Evolutionary conservation across 1,284 basidiomycete genomes (phyloP), one percentile per base, ranked within the genome.

Genomic region (Rhodotorula sp.): DNA sequence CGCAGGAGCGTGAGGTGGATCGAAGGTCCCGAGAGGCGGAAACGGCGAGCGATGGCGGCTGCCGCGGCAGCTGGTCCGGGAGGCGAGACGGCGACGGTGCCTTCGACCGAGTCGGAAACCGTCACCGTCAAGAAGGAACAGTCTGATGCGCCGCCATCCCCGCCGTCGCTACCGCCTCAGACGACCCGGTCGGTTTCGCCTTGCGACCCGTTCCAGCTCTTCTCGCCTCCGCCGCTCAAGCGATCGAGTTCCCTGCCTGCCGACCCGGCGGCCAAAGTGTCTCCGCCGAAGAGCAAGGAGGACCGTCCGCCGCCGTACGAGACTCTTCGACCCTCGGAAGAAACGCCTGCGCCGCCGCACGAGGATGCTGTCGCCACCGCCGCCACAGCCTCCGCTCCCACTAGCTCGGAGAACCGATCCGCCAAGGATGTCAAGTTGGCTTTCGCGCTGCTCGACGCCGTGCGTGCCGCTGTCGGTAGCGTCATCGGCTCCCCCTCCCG

Each of bases 1-100:
- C 56, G 63, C 26, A 54, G 49, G 20, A 62, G 56, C 30, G 66
- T 71, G 26, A 67, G 59, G 54, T 71, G 69, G 69, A 67, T 67
- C 49, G 66, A 71, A 57, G 69, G 69, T 0, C 69, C 69, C 15
- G 66, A 71, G 45, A 18, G 69, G 60, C 45, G 63, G 59, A 58
- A 61, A 46, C 37, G 69, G 26, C 44, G 69, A 26, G 66, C 66
- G 10, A n/a, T 54, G 45, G 66, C 65, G 20, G 29, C 60, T 2
- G 65, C 65, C 1, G 55, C 30, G 7, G 65, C 65, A 15, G 60
- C 60, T 0, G 54, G 22, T 17, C 51, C 46, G 54, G 24, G 8
- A 0, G 29, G 37, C 42, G 60, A 62, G 29, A 15, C 60, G 20
- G 6, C 22, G 46, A n/a, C 24, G 20, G n/a, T 42, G 12, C 37